A percentile compares a stretch with the other conserved stretches of the same genome.
These are phyloP conservation scores for Penicillium odoratum DNA, from an alignment of 495 filamentous ascomycete species.

Conservation along the genomic window DNA sequence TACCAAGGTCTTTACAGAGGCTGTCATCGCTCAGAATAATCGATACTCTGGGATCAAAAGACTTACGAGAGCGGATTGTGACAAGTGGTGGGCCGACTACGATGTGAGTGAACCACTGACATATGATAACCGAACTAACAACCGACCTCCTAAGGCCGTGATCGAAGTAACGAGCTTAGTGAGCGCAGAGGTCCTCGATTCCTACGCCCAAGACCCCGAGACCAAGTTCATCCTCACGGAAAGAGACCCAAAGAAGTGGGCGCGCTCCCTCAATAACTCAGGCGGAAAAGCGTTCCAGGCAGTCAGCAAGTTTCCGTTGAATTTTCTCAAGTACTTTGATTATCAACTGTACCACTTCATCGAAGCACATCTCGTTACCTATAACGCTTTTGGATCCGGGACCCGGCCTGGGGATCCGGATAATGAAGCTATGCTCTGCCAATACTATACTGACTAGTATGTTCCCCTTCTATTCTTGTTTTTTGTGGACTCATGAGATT, in stretches of 20 bases:
- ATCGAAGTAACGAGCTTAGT: too few species aligned
- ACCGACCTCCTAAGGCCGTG: too few species aligned
- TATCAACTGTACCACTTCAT: neutral
- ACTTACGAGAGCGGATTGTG: constrained; percentile 14
- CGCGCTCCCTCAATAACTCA: constrained; percentile 23
- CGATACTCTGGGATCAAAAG: constrained; percentile 19
- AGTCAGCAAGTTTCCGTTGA: constrained; percentile 17
- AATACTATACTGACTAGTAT: constrained; percentile 24
- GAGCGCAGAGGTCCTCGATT: constrained; percentile 7
- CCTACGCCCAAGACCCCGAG: constrained; percentile 22
- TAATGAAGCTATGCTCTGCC: constrained; percentile 13
- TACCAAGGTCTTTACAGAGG: constrained; percentile 11
- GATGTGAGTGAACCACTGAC: constrained; percentile 15
- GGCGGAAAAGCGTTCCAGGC: neutral
- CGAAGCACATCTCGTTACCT: too few species aligned
- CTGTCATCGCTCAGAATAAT: constrained; percentile 13
- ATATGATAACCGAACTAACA: too few species aligned
- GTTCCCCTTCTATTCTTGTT: neutral
- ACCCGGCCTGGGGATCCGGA: constrained; percentile 11
- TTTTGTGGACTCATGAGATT: too few species aligned
- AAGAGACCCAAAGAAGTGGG: constrained; percentile 26
- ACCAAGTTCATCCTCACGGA: constrained; percentile 32
- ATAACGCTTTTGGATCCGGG: neutral
- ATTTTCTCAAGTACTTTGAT: constrained; percentile 24
- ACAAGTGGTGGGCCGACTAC: constrained; percentile 25